Conservation (phyloP, 371 early-diverging fungal genomes). For the Batkoa obscura region DNA sequence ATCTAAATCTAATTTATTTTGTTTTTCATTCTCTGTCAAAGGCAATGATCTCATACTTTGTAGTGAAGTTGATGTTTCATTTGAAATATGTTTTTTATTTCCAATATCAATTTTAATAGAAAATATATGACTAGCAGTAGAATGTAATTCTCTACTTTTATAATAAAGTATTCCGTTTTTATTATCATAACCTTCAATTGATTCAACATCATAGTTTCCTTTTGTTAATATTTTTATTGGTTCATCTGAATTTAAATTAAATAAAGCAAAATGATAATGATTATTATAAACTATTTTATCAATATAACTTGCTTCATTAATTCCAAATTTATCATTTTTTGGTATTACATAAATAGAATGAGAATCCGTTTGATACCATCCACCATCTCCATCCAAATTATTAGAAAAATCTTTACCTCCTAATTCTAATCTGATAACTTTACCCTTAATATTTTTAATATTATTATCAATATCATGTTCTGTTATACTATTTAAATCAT, state of each 20-base stretch:
- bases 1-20: neutral
- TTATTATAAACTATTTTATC: neutral
- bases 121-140: neutral
- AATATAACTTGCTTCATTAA: neutral
- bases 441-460: neutral
- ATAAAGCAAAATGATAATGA: constrained; percentile 3
- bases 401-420: neutral
- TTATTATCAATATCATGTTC: neutral
- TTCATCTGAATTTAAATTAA: neutral
- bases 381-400: neutral
- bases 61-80: constrained; percentile 25
- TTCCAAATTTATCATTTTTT: neutral
- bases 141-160: neutral
- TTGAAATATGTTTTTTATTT: constrained; percentile 19
- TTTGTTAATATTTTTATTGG: neutral
- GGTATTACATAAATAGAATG: neutral
- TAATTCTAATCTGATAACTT: neutral
- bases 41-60: neutral
- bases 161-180: neutral
- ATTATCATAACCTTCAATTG: neutral
- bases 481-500: neutral
- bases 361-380: constrained; percentile 2
- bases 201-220: constrained; percentile 2
- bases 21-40: neutral
- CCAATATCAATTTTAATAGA: constrained; percentile 24